Percentiles rank a stretch among this genome's conserved stretches.
phyloP scores from a whole-genome alignment of 2,329 filamentous ascomycete genomes.

The Aspergillus tamarii region DNA sequence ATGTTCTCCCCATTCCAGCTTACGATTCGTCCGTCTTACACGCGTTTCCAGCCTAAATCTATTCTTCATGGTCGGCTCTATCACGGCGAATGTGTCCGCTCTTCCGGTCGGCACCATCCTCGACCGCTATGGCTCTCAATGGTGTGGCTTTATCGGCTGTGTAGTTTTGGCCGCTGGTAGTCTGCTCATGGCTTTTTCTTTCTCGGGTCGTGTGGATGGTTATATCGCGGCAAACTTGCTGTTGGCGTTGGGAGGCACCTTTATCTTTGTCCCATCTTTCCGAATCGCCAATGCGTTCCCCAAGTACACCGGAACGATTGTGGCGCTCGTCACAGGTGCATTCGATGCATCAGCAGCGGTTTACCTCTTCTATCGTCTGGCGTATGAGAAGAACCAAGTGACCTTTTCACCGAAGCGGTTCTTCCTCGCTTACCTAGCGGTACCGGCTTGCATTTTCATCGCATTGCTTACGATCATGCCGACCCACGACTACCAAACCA shows the following conservation, averaged over 20 bases:
- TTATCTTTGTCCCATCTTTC: slow-evolving; percentile 79
- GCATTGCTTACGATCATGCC: slow-evolving; percentile 72
- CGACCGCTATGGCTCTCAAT: slow-evolving; percentile 78
- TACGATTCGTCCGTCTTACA: not conserved
- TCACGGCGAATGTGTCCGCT: slow-evolving; percentile 83
- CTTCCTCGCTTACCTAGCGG: slow-evolving; percentile 72
- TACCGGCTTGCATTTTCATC: slow-evolving; percentile 66
- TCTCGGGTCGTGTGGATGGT: slow-evolving; percentile 67
- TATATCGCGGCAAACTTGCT: slow-evolving; percentile 75
- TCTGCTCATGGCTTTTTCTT: slow-evolving; percentile 71
- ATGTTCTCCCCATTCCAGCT: slow-evolving; percentile 29
- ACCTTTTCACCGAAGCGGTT: slow-evolving; percentile 60
- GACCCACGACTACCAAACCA: slow-evolving; percentile 72
- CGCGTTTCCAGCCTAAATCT: slow-evolving; percentile 66
- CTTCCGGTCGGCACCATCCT: slow-evolving; percentile 82
- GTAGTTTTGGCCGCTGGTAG: slow-evolving; percentile 69
- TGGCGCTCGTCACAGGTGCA: slow-evolving; percentile 77
- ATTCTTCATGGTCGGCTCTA: slow-evolving; percentile 89
- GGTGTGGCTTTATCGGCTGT: slow-evolving; percentile 72
- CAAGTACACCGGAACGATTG: slow-evolving; percentile 71
- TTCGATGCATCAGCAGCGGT: slow-evolving; percentile 82
- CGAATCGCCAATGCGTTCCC: slow-evolving; percentile 84
- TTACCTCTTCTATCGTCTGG: slow-evolving; percentile 73
- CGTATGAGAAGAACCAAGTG: slow-evolving; percentile 62
- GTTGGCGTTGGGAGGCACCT: slow-evolving; percentile 75